Evolutionary conservation across 2,329 filamentous ascomycete genomes (phyloP), one percentile per base, ranked within the genome.

Genomic region (Botryotinia calthae): DNA sequence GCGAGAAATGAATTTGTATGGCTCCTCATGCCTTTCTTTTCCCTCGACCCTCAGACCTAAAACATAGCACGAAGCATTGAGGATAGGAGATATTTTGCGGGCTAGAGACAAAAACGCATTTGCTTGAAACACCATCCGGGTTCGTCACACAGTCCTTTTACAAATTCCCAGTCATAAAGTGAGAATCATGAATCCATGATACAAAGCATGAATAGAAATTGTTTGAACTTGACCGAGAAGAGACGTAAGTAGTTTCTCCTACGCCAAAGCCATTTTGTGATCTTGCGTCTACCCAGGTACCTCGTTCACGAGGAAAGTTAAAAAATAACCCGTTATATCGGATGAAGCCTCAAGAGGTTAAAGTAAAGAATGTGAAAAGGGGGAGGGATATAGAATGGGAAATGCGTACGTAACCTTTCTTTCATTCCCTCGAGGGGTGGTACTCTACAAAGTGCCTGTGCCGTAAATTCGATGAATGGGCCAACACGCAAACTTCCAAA

Each of bases 101-200:
- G 48, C 51, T 16, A 42, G n/a, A 54, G 25, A n/a, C 25, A n/a
- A 54, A 54, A 68, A 48, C 25, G 46, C n/a, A n/a, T 54, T 37
- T 54, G 22, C 65, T 68, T 68, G 65, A 68, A 68, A 64, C 61
- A 58, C 65, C 51, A 44, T 28, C 51, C 6, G 51, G 51, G 51
- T 56, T 28, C n/a, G 28, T 40, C 25, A 28, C 46, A 28, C 65
- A 68, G 10, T 18, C n/a, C 28, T 28, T 40, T 67, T 22, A 25
- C 51, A 18, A 9, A 28, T 31, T 18, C 7, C 64, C 31, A 40
- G 64, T 40, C 22, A 54, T 2, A 56, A 31, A 46, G 31, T 14
- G 31, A 66, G 16, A 16, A 40, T 2, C 31, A 28, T 42, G 48
- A 67, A 56, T 42, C 65, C 46, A 42, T 67, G 65, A 67, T 67